Evolutionary conservation across 208 protist genomes (phyloP), one percentile per base, ranked within the genome.

Genomic region (Leishmania arabica): DNA sequence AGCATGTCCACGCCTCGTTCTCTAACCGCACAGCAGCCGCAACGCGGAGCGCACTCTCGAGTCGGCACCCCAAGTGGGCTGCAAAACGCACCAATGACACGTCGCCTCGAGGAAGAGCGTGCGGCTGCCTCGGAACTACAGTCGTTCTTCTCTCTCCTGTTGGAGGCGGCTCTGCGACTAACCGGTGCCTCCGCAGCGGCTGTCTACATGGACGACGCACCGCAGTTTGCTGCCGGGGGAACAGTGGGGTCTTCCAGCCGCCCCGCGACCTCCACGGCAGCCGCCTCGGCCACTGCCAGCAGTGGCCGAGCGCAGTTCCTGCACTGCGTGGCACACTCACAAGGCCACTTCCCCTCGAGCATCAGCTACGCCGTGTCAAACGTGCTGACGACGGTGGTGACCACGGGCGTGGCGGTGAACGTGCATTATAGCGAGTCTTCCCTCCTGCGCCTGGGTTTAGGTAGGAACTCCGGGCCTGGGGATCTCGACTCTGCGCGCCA

Each of bases 341-440:
- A 88, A 64, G 85, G 77, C 42, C 77, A 92, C 19, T 88, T 95
- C n/a, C 92, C 94, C 6, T 34, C 79, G 15, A 86, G 89, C 56
- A 80, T 97, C 51, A 92, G 92, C 85, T 92, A 80, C 49, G 84
- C 88, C 27, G 78, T 85, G 21, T 78, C 85, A 19, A 91, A 86
- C 77, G 78, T 90, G 27, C 88, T 96, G 62, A 85, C 90, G 9
- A 89, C 90, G 6, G 94, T 93, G 45, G 88, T 84, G 45, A 84
- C 83, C 70, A 89, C 84, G 1, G 89, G 91, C 49, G 79, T 96
- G 45, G 94, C 91, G 40, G 79, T 91, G 27, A 96, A 97, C 73
- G 83, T 95, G 49, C 68, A 84, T 49, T 87, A 84, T 78, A 87
- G 74, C 31, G 73, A 82, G 21, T 69, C 72, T 3, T 77, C 62